Evolutionary conservation across 2,329 filamentous ascomycete species (phyloP).

Genomic region (Ilyonectria robusta): DNA sequence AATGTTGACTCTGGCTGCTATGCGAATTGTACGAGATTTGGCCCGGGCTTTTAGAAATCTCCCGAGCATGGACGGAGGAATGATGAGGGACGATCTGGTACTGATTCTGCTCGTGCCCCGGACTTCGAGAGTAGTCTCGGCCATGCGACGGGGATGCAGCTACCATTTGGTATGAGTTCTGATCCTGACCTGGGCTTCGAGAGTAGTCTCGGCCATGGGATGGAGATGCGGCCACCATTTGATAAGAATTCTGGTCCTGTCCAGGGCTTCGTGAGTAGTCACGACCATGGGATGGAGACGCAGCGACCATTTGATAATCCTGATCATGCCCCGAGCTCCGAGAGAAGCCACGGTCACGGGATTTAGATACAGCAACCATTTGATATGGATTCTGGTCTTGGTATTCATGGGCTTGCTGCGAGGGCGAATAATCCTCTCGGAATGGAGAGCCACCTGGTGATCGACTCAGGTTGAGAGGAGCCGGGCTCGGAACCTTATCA

Average conservation of each 20-base stretch:
- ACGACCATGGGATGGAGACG: constrained; percentile 18
- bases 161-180: constrained; percentile 18
- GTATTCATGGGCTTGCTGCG: constrained; percentile 39
- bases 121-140: constrained; percentile 17
- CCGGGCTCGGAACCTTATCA: constrained; percentile 58
- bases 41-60: constrained; percentile 53
- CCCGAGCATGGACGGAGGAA: constrained; percentile 42
- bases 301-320: constrained; percentile 35
- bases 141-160: constrained; percentile 42
- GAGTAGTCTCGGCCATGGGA: constrained; percentile 12
- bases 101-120: constrained; percentile 16
- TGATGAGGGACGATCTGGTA: constrained; percentile 13
- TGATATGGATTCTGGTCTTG: constrained; percentile 44
- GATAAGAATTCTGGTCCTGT: constrained; percentile 11
- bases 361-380: constrained; percentile 21
- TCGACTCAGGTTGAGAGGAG: constrained; percentile 60
- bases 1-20: constrained; percentile 50
- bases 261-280: constrained; percentile 10
- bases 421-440: constrained; percentile 44
- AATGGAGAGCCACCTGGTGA: constrained; percentile 46
- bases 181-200: constrained; percentile 20
- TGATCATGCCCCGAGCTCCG: constrained; percentile 7
- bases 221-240: constrained; percentile 48
- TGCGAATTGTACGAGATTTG: constrained; percentile 50
- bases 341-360: constrained; percentile 16